Conservation (phyloP, 2,329 filamentous ascomycete species). For the Beauveria pseudobassiana region DNA sequence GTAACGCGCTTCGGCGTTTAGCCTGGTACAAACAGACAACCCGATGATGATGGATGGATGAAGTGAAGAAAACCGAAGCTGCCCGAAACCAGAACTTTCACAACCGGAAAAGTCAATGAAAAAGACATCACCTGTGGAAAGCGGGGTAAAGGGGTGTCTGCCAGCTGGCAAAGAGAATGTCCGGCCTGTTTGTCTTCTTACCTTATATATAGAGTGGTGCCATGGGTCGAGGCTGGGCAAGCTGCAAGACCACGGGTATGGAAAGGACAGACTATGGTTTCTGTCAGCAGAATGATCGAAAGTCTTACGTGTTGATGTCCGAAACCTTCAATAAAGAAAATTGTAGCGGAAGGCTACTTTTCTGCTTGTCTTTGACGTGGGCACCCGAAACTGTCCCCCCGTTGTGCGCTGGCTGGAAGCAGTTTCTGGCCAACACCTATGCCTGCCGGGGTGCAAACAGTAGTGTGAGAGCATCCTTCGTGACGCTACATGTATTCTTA, state of each 20-base stretch:
- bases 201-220: not conserved
- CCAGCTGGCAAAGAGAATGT: conserved; percentile 8
- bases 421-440: too few relatives aligned
- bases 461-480: too few relatives aligned
- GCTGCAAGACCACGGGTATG: too few relatives aligned
- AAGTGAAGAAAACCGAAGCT: not conserved
- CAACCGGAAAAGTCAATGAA: not conserved
- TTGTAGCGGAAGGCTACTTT: not conserved
- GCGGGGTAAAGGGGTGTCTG: conserved; percentile 4
- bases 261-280: not conserved
- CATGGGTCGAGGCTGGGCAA: not conserved
- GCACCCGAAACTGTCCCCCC: not conserved
- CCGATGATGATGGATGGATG: not conserved
- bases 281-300: not conserved
- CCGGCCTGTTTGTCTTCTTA: not conserved
- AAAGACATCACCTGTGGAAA: not conserved
- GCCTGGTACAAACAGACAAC: not conserved
- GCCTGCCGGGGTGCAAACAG: too few relatives aligned
- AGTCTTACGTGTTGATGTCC: not conserved
- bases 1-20: not conserved
- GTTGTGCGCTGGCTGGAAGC: not conserved
- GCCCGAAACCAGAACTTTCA: not conserved
- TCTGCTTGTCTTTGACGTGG: not conserved
- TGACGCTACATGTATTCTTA: too few relatives aligned
- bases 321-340: not conserved